Evolutionary conservation across 495 filamentous ascomycete species (phyloP).

Genomic region (Hypoxylon crocopeplum): DNA sequence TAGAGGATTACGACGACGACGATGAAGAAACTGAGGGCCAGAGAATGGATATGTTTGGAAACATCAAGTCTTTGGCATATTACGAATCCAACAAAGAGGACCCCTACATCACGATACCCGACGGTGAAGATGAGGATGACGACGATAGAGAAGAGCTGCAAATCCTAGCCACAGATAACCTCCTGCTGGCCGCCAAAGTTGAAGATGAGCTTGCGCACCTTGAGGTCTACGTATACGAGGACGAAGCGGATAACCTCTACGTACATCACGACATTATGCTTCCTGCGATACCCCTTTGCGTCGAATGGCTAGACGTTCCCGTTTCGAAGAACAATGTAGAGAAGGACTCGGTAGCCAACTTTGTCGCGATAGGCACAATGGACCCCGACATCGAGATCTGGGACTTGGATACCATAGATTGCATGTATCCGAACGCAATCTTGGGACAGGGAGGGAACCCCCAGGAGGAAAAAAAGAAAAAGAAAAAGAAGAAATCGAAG

Average conservation of each 20-base stretch:
- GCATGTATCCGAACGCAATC: constrained; percentile 97
- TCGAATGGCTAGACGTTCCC: constrained; percentile 93
- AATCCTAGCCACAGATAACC: constrained; percentile 88
- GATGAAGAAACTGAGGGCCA: constrained; percentile 68
- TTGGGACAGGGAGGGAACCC: constrained; percentile 79
- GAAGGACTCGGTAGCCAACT: constrained; percentile 74
- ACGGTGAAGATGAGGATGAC: constrained; percentile 71
- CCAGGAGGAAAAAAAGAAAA: constrained; percentile 60
- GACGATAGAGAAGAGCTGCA: constrained; percentile 95
- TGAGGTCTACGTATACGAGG: constrained; percentile 97
- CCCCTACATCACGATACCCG: constrained; percentile 90
- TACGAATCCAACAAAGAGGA: constrained; percentile 92
- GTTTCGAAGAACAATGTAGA: constrained; percentile 70
- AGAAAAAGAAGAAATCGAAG: constrained; percentile 83
- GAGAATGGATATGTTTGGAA: constrained; percentile 91
- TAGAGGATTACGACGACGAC: constrained; percentile 92
- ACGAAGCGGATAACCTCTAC: constrained; percentile 91
- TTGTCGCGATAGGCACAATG: constrained; percentile 94
- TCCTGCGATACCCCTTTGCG: constrained; percentile 90
- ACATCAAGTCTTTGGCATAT: constrained; percentile 89
- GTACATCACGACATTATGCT: constrained; percentile 99
- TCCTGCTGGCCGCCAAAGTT: constrained; percentile 88
- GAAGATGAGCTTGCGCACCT: constrained; percentile 97
- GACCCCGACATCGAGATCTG: constrained; percentile 99
- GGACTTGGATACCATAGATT: constrained; percentile 94